Conservation (phyloP, 2,329 filamentous ascomycete species). For the Exophiala oligosperma region DNA sequence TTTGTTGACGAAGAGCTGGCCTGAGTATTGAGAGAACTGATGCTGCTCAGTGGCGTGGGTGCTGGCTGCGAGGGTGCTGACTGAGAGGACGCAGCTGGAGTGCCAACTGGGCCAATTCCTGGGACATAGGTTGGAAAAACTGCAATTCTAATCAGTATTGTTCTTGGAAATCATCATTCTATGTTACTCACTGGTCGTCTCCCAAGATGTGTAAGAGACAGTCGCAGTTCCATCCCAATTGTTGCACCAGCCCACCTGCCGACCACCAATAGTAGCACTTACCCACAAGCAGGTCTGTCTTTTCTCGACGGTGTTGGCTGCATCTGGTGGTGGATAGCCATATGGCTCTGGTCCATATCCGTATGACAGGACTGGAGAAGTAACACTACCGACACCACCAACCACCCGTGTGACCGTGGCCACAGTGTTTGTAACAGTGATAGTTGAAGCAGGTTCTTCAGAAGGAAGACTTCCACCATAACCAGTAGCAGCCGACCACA, state of each 20-base stretch:
- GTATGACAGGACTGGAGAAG: constrained; percentile 1
- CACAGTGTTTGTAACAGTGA: constrained; percentile 5
- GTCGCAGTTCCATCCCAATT: constrained; percentile 27
- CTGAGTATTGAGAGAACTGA: no score
- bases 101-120: constrained; percentile 13
- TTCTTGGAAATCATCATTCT: not conserved
- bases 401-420: constrained; percentile 8
- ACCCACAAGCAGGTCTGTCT: constrained; percentile 31
- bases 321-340: constrained; percentile 2
- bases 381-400: not conserved
- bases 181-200: constrained; percentile 24
- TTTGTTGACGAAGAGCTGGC: no score
- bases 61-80: constrained; percentile 1
- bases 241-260: constrained; percentile 28
- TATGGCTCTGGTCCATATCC: constrained; percentile 5
- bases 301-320: constrained; percentile 12
- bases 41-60: constrained; percentile 2
- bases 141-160: constrained; percentile 4
- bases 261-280: constrained; percentile 25
- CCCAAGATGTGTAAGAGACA: constrained; percentile 24
- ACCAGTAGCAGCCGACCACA: constrained; percentile 1
- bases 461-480: not conserved
- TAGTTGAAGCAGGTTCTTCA: not conserved
- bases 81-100: not conserved
- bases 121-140: constrained; percentile 13